phyloP scores from a whole-genome alignment of 164 flowering plant genomes.

The Vitis cinerea region DNA sequence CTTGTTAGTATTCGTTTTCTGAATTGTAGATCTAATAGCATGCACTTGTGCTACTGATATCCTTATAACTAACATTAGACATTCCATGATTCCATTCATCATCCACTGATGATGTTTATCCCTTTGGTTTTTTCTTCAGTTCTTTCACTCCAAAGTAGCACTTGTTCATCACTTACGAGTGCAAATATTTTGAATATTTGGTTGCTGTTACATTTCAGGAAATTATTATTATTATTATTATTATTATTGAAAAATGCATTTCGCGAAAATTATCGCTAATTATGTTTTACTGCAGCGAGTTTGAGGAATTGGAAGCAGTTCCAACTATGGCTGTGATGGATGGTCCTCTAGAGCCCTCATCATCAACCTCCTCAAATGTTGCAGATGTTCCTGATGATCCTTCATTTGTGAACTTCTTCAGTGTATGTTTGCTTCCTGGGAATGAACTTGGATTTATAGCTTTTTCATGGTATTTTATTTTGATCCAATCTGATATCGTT shows the following conservation, averaged over 20 bases:
- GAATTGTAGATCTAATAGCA: neutral
- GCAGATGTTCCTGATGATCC: constrained; percentile 68
- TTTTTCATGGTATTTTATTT: neutral
- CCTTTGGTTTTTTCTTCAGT: neutral
- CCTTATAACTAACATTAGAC: neutral
- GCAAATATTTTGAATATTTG: neutral
- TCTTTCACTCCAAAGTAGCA: neutral
- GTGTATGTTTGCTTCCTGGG: constrained; percentile 46
- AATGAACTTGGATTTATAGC: neutral
- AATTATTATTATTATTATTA: neutral
- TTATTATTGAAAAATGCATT: neutral
- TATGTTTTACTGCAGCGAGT: constrained; percentile 51
- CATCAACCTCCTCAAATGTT: constrained; percentile 44
- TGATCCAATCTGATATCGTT: neutral
- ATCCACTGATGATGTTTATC: neutral
- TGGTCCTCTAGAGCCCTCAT: constrained; percentile 85
- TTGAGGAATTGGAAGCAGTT: constrained; percentile 89
- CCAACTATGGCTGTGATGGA: constrained; percentile 86
- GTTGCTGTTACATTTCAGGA: neutral
- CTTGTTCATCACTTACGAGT: neutral
- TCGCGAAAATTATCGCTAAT: neutral
- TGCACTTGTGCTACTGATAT: neutral
- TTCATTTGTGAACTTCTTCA: constrained; percentile 81
- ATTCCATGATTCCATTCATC: neutral
- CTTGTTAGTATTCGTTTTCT: no score